Percentiles rank a stretch among this genome's conserved stretches.
These are phyloP conservation scores for Amanita phalloides DNA, from an alignment of 768 basidiomycete genomes.

Conservation along the genomic window DNA sequence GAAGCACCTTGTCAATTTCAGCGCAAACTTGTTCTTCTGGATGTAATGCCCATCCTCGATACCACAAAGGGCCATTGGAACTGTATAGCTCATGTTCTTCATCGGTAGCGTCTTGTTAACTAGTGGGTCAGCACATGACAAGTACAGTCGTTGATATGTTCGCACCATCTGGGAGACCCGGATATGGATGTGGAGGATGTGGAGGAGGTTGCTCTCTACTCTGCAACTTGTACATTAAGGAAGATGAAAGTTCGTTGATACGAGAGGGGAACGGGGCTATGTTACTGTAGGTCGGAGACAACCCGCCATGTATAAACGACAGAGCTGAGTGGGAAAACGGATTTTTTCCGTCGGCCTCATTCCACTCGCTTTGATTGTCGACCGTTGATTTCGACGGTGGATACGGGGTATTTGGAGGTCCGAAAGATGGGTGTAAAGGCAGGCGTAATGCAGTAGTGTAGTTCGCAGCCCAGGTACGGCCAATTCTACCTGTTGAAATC, in stretches of 20 bases:
- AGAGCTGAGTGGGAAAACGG: slow-evolving; percentile 70
- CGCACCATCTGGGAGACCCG: slow-evolving; percentile 47
- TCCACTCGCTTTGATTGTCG: slow-evolving; percentile 20
- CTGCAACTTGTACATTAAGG: slow-evolving; percentile 65
- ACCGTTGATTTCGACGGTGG: slow-evolving; percentile 11
- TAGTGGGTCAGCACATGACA: slow-evolving; percentile 6
- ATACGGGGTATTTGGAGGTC: slow-evolving; percentile 55
- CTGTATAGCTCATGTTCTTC: slow-evolving; percentile 69
- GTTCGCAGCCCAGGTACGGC: slow-evolving; percentile 75
- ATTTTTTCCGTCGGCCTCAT: slow-evolving; percentile 8
- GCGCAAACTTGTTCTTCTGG: slow-evolving; percentile 59
- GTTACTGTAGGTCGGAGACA: slow-evolving; percentile 65
- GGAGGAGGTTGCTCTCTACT: slow-evolving; percentile 57
- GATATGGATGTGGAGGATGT: slow-evolving; percentile 34
- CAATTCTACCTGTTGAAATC: slow-evolving; percentile 68
- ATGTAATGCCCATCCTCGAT: slow-evolving; percentile 83
- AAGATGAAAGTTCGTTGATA: slow-evolving; percentile 68
- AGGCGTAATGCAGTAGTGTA: slow-evolving; percentile 76
- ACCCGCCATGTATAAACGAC: slow-evolving; percentile 91
- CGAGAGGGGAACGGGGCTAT: slow-evolving; percentile 74
- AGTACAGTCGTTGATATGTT: not conserved
- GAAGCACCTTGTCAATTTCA: slow-evolving; percentile 59
- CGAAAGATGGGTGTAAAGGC: slow-evolving; percentile 64
- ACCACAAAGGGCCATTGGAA: slow-evolving; percentile 84
- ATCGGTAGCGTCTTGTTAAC: slow-evolving; percentile 37